phyloP scores from a whole-genome alignment of 768 basidiomycete genomes.

The Lactifluus subvellereus region DNA sequence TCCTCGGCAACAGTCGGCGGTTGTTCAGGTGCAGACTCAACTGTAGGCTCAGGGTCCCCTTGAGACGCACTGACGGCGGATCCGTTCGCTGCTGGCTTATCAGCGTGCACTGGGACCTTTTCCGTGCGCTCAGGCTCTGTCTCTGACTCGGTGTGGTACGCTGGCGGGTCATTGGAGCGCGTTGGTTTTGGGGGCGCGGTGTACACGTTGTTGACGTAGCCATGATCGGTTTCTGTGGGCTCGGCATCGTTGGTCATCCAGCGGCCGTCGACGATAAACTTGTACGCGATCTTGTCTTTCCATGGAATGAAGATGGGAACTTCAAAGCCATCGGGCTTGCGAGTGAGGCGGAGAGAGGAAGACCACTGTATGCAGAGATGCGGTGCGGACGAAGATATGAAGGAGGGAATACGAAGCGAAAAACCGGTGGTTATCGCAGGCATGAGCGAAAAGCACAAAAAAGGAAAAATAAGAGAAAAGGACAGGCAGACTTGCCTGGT shows the following conservation, averaged over 20 bases:
- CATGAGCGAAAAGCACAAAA: constrained; percentile 9
- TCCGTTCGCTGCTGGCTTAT: constrained; percentile 9
- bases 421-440: constrained; percentile 20
- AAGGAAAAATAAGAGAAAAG: not conserved
- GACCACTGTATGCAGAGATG: constrained; percentile 27
- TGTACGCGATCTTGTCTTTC: constrained; percentile 30
- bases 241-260: constrained; percentile 30
- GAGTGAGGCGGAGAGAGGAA: constrained; percentile 29
- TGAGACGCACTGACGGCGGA: constrained; percentile 4
- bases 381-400: constrained; percentile 11
- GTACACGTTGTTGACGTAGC: constrained; percentile 33
- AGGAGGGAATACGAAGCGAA: constrained; percentile 24
- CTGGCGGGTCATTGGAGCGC: not conserved
- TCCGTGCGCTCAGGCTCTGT: constrained; percentile 10
- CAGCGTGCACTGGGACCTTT: not conserved
- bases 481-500: constrained; percentile 23
- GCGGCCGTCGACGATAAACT: constrained; percentile 34
- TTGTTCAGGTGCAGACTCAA: not conserved
- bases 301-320: constrained; percentile 28
- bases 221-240: constrained; percentile 29
- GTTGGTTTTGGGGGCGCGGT: constrained; percentile 24
- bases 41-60: not conserved
- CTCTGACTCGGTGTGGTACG: constrained; percentile 5
- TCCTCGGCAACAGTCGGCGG: not conserved
- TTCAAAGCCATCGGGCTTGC: constrained; percentile 29